Evolutionary conservation across 2,329 filamentous ascomycete genomes (phyloP), one percentile per base, ranked within the genome.

Genomic region (Pestalotiopsis sp.): DNA sequence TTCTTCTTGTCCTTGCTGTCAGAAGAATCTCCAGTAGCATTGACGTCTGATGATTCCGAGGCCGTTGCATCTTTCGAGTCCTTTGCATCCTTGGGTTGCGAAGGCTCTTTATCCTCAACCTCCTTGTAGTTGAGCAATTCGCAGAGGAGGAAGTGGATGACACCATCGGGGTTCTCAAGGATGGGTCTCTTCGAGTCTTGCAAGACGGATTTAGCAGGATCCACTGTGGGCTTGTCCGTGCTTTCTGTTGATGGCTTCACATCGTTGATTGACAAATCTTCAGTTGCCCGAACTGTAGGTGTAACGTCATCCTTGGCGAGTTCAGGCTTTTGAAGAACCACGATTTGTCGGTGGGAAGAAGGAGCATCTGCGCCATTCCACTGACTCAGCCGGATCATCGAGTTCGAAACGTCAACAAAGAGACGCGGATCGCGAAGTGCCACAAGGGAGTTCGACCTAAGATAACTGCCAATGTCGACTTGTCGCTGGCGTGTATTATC

Each of bases 91-190:
- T 52, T 25, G 61, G 77, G 73, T 65, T 76, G 74, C 13, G 82
- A 69, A 13, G 86, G 79, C 69, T 95, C 92, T 75, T 92, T 95
- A 76, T 98, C 95, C 49, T 97, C 93, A 4, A 97, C 94, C 77
- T 97, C 95, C 75, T 92, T 92, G 81, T 97, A 98, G 64, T 93
- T 95, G 67, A 98, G 86, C 60, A 99, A 84, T 79, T 99, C 96
- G 69, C 93, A 97, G 4, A 99, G 89, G 25, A 99, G 85, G 80
- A 97, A 99, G 76, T 98, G 94, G 68, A 99, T 91, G 3, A 99
- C 94, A 3, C 96, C 96, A 79, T 98, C 96, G 0, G 95, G 94
- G 71, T 96, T 94, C 79, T 98, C 95, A 5, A 98, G 90, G 13
- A 95, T 86, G 1, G 96, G 95, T 9, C 93, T 85, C 80, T 97